These are phyloP conservation scores for Nyssa sinensis DNA, from an alignment of 148 eudicot species.

Conservation along the genomic window DNA sequence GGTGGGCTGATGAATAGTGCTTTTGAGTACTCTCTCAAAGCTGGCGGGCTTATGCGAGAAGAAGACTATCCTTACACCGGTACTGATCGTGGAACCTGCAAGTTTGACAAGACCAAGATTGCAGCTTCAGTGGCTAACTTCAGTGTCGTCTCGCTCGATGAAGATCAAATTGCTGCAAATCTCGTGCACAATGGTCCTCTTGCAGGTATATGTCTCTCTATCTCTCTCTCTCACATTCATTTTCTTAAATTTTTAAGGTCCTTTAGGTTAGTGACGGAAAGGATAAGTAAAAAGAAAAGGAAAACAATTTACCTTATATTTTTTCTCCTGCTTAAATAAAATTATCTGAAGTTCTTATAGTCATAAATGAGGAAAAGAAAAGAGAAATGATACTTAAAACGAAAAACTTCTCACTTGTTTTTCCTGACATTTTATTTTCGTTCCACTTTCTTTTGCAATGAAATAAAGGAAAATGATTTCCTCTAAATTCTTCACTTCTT, in stretches of 20 bases:
- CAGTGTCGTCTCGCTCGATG: conserved; percentile 61
- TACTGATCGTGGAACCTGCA: conserved; percentile 45
- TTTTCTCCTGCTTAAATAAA: too few relatives aligned
- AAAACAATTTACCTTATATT: too few relatives aligned
- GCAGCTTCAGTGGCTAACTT: conserved; percentile 58
- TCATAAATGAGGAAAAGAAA: too few relatives aligned
- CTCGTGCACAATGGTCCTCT: conserved; percentile 71
- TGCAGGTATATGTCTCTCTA: conserved; percentile 36
- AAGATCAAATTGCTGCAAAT: conserved; percentile 69
- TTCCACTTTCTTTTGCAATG: too few relatives aligned
- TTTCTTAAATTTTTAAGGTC: background rate
- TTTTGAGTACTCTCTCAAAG: conserved; percentile 60
- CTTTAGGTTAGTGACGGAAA: too few relatives aligned
- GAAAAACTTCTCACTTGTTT: too few relatives aligned
- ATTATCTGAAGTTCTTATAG: too few relatives aligned
- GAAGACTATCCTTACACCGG: conserved; percentile 63
- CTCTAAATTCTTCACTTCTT: too few relatives aligned
- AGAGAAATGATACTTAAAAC: too few relatives aligned
- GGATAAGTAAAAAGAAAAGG: too few relatives aligned
- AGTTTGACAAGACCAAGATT: conserved; percentile 62
- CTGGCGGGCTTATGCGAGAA: conserved; percentile 64
- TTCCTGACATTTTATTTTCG: too few relatives aligned
- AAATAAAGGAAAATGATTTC: too few relatives aligned
- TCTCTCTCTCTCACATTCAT: background rate
- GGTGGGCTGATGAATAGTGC: conserved; percentile 87